These are phyloP conservation scores for Myrica gale DNA, from an alignment of 306 rosid species.

Conservation along the genomic window DNA sequence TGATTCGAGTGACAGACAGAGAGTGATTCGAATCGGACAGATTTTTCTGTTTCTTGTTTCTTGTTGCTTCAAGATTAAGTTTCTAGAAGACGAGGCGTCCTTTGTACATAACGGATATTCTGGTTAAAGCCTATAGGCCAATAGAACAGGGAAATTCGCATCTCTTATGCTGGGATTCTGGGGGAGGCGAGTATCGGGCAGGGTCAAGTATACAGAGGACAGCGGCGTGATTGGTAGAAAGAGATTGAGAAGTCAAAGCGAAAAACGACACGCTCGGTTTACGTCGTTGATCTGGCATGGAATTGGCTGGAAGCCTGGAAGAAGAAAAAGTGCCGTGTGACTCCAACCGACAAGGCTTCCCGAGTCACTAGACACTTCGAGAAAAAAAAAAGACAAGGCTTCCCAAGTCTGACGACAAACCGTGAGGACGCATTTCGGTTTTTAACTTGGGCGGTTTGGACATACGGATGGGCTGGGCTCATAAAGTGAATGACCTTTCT, in stretches of 20 bases:
- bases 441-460: too few species aligned
- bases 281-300: neutral
- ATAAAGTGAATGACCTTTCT: too few species aligned
- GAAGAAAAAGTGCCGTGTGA: neutral
- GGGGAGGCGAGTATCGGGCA: neutral
- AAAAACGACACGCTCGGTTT: neutral
- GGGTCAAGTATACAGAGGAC: neutral
- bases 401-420: too few species aligned
- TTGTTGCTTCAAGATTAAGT: neutral
- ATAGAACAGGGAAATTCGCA: conserved; percentile 8
- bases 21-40: neutral
- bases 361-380: too few species aligned
- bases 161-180: neutral
- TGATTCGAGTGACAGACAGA: neutral
- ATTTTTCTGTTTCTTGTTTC: neutral
- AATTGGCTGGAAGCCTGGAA: neutral
- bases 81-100: neutral
- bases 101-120: neutral
- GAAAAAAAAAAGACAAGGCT: too few species aligned
- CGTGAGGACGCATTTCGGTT: too few species aligned
- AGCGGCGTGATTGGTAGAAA: neutral
- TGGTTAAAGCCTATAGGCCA: neutral
- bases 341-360: neutral
- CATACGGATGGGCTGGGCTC: too few species aligned
- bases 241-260: neutral